A percentile compares a stretch with the other conserved stretches of the same genome.
Evolutionary conservation across 108 stramenopile species (phyloP).

Genomic region (Skeletonema potamos): DNA sequence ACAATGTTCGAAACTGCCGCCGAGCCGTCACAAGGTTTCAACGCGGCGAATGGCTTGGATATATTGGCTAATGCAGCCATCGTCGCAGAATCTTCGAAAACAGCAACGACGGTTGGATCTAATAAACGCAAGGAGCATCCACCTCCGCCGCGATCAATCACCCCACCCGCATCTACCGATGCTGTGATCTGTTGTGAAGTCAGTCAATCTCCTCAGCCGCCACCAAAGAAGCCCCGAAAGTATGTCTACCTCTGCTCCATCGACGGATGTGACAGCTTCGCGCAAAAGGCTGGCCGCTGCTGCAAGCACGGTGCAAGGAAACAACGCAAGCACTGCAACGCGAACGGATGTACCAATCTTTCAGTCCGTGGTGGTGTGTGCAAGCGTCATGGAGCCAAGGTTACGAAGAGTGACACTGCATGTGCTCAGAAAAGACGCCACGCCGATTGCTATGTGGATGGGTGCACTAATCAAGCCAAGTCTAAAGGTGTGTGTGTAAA

Average conservation of each 20-base stretch:
- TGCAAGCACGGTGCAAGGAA: constrained; percentile 16
- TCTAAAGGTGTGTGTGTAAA: not conserved
- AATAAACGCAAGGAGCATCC: not conserved
- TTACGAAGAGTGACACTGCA: not conserved
- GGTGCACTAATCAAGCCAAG: constrained; percentile 9
- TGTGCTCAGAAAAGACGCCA: not conserved
- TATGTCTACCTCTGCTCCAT: not conserved
- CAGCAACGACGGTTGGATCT: not conserved
- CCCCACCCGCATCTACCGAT: not conserved
- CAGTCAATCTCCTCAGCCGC: not conserved
- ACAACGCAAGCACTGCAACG: constrained; percentile 2
- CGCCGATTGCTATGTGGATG: not conserved
- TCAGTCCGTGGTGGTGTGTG: not conserved
- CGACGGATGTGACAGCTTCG: constrained; percentile 6
- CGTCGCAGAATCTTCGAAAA: not conserved
- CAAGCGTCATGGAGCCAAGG: constrained; percentile 9
- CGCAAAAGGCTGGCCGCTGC: constrained; percentile 12
- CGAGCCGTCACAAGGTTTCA: not conserved
- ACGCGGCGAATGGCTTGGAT: not conserved
- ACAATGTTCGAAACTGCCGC: not conserved
- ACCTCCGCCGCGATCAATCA: not conserved
- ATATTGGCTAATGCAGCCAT: not conserved
- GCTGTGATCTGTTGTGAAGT: not conserved
- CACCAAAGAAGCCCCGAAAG: not conserved
- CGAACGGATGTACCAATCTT: not conserved